A percentile compares a stretch with the other conserved stretches of the same genome.
Evolutionary conservation across 169 alveolate genomes (phyloP).

Genomic region (Cryptosporidium sp.): DNA sequence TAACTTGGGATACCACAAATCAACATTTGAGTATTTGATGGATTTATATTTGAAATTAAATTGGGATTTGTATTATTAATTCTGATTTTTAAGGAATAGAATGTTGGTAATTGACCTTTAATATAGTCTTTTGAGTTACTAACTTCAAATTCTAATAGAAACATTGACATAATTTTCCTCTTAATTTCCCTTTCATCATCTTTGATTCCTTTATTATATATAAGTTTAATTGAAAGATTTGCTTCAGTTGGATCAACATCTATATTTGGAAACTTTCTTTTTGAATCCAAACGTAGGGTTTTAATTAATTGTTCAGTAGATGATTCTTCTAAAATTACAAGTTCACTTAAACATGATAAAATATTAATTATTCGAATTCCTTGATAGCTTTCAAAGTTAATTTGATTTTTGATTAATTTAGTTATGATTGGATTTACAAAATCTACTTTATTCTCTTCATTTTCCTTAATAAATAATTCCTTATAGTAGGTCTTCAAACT

Average conservation of each 20-base stretch:
- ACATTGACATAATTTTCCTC: conserved; percentile 31
- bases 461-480: conserved; percentile 32
- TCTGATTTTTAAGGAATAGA: conserved; percentile 39
- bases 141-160: conserved; percentile 46
- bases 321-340: conserved; percentile 42
- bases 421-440: neutral
- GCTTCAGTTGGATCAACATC: conserved; percentile 74
- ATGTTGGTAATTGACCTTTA: conserved; percentile 57
- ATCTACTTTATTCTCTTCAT: too few species aligned
- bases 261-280: conserved; percentile 49
- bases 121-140: conserved; percentile 22
- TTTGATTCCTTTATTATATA: neutral
- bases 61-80: neutral
- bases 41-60: neutral
- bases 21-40: neutral
- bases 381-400: neutral
- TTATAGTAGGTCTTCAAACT: conserved; percentile 7
- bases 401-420: neutral
- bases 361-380: conserved; percentile 29
- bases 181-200: neutral
- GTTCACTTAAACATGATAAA: conserved; percentile 23
- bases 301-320: conserved; percentile 34
- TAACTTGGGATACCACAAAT: conserved; percentile 48
- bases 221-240: conserved; percentile 50
- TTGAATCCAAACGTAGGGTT: conserved; percentile 39